Evolutionary conservation across 306 rosid species (phyloP).

Genomic region (Bauhinia variegata): DNA sequence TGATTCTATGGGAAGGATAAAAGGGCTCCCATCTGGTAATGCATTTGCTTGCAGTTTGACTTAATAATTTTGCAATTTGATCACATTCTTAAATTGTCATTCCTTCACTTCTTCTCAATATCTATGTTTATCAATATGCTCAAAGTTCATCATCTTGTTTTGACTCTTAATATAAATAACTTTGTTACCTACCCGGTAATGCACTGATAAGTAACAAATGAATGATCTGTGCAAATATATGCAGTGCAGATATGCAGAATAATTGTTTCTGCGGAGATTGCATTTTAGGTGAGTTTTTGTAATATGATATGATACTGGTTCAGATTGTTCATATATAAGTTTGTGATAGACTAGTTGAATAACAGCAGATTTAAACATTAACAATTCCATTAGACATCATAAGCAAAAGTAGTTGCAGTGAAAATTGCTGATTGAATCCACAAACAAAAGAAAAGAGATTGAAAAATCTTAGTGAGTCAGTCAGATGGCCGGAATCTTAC

Average conservation of each 20-base stretch:
- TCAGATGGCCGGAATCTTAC: constrained; percentile 56
- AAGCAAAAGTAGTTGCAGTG: constrained; percentile 12
- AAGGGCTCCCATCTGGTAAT: not conserved
- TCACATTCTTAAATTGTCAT: constrained; percentile 7
- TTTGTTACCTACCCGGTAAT: not conserved
- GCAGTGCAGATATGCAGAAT: not conserved
- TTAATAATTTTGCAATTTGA: not conserved
- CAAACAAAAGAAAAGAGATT: not conserved
- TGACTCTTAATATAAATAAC: not conserved
- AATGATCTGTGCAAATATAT: not conserved
- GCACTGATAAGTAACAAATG: not conserved
- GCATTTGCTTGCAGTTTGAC: constrained; percentile 14
- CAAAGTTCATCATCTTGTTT: not conserved
- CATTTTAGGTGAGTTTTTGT: not conserved
- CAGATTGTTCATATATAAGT: not conserved
- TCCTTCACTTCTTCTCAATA: not conserved
- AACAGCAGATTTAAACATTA: constrained; percentile 2
- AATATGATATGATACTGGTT: not conserved
- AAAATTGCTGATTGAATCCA: too few relatives aligned
- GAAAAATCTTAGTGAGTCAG: constrained; percentile 37
- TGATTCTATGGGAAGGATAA: not conserved
- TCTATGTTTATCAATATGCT: constrained; percentile 7
- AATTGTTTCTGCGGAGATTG: not conserved
- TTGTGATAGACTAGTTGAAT: constrained; percentile 8
- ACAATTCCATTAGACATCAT: constrained; percentile 10